Evolutionary conservation across 2,329 filamentous ascomycete genomes (phyloP).

Genomic region (Pseudocercospora macadamiae): DNA sequence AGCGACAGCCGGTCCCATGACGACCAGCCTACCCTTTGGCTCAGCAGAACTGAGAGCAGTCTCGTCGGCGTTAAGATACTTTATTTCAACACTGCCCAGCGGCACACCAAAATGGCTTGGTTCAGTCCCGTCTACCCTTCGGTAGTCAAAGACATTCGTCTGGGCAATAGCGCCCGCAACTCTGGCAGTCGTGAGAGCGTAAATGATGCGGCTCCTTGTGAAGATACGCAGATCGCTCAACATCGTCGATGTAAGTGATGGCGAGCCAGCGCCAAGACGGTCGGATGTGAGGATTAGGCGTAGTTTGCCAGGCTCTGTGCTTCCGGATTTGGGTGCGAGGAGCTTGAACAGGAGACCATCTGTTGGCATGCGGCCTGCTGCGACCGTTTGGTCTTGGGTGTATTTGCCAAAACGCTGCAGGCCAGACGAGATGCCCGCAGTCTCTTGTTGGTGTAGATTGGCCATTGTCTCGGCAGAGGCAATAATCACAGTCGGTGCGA

Average conservation of each 20-base stretch:
- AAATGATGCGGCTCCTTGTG: conserved; percentile 77
- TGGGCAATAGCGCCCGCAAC: conserved; percentile 92
- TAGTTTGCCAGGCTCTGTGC: conserved; percentile 69
- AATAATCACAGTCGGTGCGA: conserved; percentile 81
- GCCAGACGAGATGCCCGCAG: conserved; percentile 57
- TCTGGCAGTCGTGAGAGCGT: conserved; percentile 77
- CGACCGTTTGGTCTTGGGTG: conserved; percentile 70
- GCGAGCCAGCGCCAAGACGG: conserved; percentile 63
- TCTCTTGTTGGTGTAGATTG: conserved; percentile 66
- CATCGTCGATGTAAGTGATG: conserved; percentile 67
- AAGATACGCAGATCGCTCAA: conserved; percentile 83
- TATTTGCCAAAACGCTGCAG: conserved; percentile 71
- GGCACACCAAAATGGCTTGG: conserved; percentile 79
- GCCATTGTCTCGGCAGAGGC: conserved; percentile 74
- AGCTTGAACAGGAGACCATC: conserved; percentile 65
- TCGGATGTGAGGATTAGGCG: conserved; percentile 82
- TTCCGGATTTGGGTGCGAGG: conserved; percentile 59
- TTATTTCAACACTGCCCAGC: conserved; percentile 76
- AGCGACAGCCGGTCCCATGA: conserved; percentile 72
- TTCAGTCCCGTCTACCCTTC: conserved; percentile 53
- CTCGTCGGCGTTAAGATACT: conserved; percentile 42
- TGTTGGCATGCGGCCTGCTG: conserved; percentile 73
- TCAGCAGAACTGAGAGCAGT: conserved; percentile 66
- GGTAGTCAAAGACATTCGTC: conserved; percentile 85
- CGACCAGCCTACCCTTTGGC: conserved; percentile 58